These are phyloP conservation scores for Saturnispora serradocipensis DNA, from an alignment of 805 yeast species.

Conservation along the genomic window DNA sequence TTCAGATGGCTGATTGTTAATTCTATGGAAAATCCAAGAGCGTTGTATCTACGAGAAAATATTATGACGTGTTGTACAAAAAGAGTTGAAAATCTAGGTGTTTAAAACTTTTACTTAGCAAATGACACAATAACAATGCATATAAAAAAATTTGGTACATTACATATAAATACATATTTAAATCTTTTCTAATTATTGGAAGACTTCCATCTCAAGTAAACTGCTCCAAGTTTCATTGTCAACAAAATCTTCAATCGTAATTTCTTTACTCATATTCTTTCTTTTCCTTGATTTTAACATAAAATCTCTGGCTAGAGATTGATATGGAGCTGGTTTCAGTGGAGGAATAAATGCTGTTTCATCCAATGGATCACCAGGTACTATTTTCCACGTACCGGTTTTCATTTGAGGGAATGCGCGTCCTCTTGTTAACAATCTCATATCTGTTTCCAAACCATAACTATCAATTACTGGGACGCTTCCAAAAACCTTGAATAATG, in stretches of 20 bases:
- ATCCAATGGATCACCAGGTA: slow-evolving; percentile 91
- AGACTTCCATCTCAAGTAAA: slow-evolving; percentile 29
- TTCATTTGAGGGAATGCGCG: slow-evolving; percentile 60
- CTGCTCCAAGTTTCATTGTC: slow-evolving; percentile 49
- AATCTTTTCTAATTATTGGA: slow-evolving; percentile 6
- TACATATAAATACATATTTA: background rate
- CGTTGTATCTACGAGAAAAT: no score
- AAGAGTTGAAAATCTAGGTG: no score
- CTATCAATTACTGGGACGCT: slow-evolving; percentile 83
- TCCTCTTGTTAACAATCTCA: slow-evolving; percentile 70
- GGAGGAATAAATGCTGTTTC: slow-evolving; percentile 50
- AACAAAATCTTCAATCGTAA: slow-evolving; percentile 55
- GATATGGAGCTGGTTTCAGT: slow-evolving; percentile 63
- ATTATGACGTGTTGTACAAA: no score
- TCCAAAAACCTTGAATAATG: slow-evolving; percentile 51
- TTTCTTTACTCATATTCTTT: slow-evolving; percentile 75
- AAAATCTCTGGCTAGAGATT: slow-evolving; percentile 77
- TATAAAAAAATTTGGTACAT: background rate
- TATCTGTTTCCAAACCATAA: slow-evolving; percentile 79
- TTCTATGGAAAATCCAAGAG: no score
- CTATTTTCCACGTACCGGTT: slow-evolving; percentile 65
- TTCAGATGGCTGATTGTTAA: no score
- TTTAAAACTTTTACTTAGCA: background rate
- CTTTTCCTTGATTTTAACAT: slow-evolving; percentile 81
- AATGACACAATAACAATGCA: background rate